phyloP scores from a whole-genome alignment of 1,284 basidiomycete genomes.

The Vanrija pseudolonga region DNA sequence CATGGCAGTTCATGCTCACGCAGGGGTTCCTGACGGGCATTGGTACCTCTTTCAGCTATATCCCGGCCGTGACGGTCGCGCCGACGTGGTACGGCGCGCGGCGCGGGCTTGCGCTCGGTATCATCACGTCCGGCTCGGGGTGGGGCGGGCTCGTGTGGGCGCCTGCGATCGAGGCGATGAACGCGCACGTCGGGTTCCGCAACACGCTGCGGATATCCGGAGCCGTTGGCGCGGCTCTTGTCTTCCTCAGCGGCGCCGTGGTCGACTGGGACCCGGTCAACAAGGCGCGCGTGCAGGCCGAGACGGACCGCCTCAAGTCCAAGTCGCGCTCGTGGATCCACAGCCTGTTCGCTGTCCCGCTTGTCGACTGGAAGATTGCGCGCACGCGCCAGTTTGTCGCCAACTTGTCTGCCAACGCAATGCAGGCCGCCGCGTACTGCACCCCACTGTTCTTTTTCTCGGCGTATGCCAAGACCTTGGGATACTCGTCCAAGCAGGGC shows the following conservation, averaged over 20 bases:
- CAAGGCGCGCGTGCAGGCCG: constrained; percentile 17
- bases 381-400: constrained; percentile 18
- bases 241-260: constrained; percentile 10
- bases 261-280: constrained; percentile 29
- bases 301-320: constrained; percentile 1
- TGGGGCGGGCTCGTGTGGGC: constrained; percentile 32
- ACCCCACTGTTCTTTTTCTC: constrained; percentile 37
- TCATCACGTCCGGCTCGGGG: constrained; percentile 32
- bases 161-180: constrained; percentile 25
- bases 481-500: constrained; percentile 17
- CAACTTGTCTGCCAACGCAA: constrained; percentile 18
- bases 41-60: constrained; percentile 28
- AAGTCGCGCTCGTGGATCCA: background rate
- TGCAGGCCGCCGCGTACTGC: constrained; percentile 33
- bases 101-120: constrained; percentile 33
- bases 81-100: constrained; percentile 29
- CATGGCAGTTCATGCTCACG: constrained; percentile 34
- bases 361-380: constrained; percentile 30
- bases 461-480: constrained; percentile 28
- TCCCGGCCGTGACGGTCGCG: constrained; percentile 30
- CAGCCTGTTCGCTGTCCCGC: constrained; percentile 3
- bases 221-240: constrained; percentile 9
- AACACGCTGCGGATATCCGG: constrained; percentile 27
- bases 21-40: constrained; percentile 31
- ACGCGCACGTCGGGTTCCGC: constrained; percentile 21